A percentile compares a stretch with the other conserved stretches of the same genome.
These are phyloP conservation scores for Suhomyces tanzawaensis DNA, from an alignment of 805 yeast genomes.

Conservation along the genomic window DNA sequence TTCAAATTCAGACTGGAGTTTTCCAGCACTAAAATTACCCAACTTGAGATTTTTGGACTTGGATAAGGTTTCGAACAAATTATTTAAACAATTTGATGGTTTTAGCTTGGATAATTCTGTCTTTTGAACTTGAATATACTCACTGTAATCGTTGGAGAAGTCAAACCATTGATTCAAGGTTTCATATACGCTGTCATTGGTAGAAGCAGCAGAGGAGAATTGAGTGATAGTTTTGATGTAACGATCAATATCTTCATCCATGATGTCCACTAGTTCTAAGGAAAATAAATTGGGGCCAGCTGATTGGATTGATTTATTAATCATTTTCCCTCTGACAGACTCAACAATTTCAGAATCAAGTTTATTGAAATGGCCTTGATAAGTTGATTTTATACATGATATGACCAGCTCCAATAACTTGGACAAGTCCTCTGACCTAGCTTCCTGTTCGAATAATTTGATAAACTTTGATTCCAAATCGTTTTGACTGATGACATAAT, in stretches of 20 bases:
- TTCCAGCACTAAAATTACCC: conserved; percentile 17
- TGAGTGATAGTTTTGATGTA: conserved; percentile 22
- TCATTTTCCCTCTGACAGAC: not conserved
- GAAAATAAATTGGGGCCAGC: conserved; percentile 17
- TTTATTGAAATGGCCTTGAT: conserved; percentile 8
- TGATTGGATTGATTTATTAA: not conserved
- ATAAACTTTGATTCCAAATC: conserved; percentile 16
- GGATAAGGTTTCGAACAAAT: conserved; percentile 1
- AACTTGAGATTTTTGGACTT: not conserved
- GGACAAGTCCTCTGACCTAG: conserved; percentile 5
- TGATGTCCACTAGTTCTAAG: conserved; percentile 19
- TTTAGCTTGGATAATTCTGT: conserved; percentile 2
- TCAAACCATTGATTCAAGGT: conserved; percentile 9
- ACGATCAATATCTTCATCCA: conserved; percentile 26
- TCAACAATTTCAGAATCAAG: conserved; percentile 1
- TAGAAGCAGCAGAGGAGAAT: not conserved
- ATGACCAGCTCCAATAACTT: conserved; percentile 5
- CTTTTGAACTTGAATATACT: conserved; percentile 2
- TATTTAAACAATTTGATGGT: conserved; percentile 6
- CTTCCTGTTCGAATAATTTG: conserved; percentile 7
- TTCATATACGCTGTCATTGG: not conserved
- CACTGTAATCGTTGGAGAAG: conserved; percentile 3
- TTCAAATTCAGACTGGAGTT: conserved; percentile 14
- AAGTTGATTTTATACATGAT: conserved; percentile 6
- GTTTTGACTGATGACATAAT: conserved; percentile 12